Conservation (phyloP, 2,329 filamentous ascomycete genomes). For the Colletotrichum tanaceti region DNA sequence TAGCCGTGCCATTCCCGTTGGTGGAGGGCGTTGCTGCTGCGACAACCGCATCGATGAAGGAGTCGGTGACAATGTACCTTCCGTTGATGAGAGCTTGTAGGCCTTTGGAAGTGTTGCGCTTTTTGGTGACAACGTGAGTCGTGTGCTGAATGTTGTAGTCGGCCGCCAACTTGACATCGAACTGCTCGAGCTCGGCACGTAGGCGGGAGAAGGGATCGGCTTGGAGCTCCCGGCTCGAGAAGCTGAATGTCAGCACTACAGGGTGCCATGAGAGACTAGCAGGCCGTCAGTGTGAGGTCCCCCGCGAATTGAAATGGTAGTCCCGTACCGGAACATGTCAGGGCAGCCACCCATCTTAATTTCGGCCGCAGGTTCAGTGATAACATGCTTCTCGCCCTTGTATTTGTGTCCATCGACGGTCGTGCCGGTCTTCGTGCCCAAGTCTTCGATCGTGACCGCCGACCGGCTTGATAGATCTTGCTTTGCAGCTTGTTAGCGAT, state of each 20-base stretch:
- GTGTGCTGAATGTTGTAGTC: constrained; percentile 78
- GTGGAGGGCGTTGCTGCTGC: constrained; percentile 65
- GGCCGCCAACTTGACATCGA: constrained; percentile 88
- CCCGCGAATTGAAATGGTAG: background rate
- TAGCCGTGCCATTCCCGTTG: constrained; percentile 60
- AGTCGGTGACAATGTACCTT: constrained; percentile 78
- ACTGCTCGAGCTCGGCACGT: constrained; percentile 75
- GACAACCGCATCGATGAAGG: constrained; percentile 79
- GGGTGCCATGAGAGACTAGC: constrained; percentile 81
- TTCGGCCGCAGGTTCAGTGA: constrained; percentile 67
- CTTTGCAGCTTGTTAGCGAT: constrained; percentile 50
- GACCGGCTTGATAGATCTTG: constrained; percentile 74
- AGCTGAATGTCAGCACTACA: constrained; percentile 83
- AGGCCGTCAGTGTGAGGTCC: constrained; percentile 15
- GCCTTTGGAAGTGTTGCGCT: constrained; percentile 88
- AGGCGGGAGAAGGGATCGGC: constrained; percentile 72
- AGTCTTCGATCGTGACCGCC: constrained; percentile 78
- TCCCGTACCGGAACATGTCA: constrained; percentile 67
- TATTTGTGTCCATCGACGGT: constrained; percentile 78
- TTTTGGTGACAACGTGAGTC: constrained; percentile 89
- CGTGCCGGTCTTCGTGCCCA: constrained; percentile 87
- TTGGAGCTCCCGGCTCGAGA: constrained; percentile 77
- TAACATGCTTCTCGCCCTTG: constrained; percentile 67
- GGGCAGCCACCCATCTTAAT: constrained; percentile 80
- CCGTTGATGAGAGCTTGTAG: constrained; percentile 88